Base-by-base conservation (phyloP, 805 yeast species). In the Jamesozyma jinghongensis region DNA sequence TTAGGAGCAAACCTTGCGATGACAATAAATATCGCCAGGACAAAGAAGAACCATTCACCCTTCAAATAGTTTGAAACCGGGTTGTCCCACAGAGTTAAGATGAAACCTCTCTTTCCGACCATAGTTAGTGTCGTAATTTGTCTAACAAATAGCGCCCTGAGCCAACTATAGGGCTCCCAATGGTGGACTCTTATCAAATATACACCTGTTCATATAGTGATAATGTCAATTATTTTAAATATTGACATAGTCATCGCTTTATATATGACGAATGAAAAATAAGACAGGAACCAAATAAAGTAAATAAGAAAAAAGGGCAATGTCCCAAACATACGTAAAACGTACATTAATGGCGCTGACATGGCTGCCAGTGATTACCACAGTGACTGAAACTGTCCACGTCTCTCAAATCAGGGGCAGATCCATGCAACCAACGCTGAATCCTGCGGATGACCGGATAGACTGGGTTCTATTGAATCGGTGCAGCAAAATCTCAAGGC, bases 361-460 rank as follows among this genome's bases (percentile, higher is more conserved):
- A 14, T 87, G 95, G 95, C 61, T 86, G 22, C 96, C 96, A 0
- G 95, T 86, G 35, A 59, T 73, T 13, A 72, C 80, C 48, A 74
- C 84, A 1, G 62, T 80, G 45, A 74, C 77, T 30, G 85, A 84
- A 47, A 84, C 81, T 55, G 77, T 79, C 10, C 77, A 78, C 62
- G 71, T 87, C 20, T 84, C 85, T 13, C 74, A 77, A 60, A 74
- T 87, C 14, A 73, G 79, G 34, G 97, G 97, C 1, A 62, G 72
- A 31, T 85, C 95, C 19, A 88, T 88, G 97, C 70, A 83, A 39
- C 97, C 97, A 1, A 76, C 95, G 0, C 73, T 87, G 53, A 88
- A 88, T 60, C 90, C 94, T 0, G 74, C 73, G 17, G 70, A 57
- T 19, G 62, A 48, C 59, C 68, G 49, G 42, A 65, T 66, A 4